Evolutionary conservation across 2,329 filamentous ascomycete genomes (phyloP).

Genomic region (Pestalotiopsis sp.): DNA sequence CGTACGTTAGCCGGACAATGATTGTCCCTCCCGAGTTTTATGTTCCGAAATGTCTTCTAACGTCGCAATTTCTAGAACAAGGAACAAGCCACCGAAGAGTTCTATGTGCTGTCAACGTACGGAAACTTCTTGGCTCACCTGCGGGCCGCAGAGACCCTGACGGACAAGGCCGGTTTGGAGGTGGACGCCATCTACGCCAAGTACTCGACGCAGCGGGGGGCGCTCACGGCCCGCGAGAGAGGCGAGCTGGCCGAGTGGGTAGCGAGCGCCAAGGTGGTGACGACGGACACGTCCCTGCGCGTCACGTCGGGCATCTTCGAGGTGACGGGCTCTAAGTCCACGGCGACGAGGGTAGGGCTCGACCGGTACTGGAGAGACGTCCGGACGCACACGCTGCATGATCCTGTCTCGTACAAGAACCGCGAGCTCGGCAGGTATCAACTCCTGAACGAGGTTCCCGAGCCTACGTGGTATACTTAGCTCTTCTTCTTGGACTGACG

Average conservation of each 20-base stretch:
- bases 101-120: conserved; percentile 67
- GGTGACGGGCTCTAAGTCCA: conserved; percentile 62
- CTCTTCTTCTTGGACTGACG: neutral
- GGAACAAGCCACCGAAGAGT: conserved; percentile 61
- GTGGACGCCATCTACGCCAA: conserved; percentile 49
- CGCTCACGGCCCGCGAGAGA: conserved; percentile 52
- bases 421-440: conserved; percentile 60
- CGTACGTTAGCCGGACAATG: conserved; percentile 33
- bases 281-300: conserved; percentile 58
- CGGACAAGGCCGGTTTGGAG: conserved; percentile 56
- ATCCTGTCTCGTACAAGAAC: conserved; percentile 70
- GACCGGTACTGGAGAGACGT: conserved; percentile 70
- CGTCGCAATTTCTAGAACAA: conserved; percentile 45
- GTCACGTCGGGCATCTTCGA: conserved; percentile 68
- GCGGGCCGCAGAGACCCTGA: conserved; percentile 60
- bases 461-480: conserved; percentile 7
- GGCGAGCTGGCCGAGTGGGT: conserved; percentile 67
- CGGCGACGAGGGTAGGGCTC: conserved; percentile 59
- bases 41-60: neutral
- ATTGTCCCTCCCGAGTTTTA: neutral
- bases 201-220: conserved; percentile 41
- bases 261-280: conserved; percentile 64
- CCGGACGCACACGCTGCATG: conserved; percentile 68
- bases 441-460: neutral
- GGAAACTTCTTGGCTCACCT: conserved; percentile 67